Base-by-base conservation (phyloP, 805 yeast genomes). In the Clavispora vitiphila region DNA sequence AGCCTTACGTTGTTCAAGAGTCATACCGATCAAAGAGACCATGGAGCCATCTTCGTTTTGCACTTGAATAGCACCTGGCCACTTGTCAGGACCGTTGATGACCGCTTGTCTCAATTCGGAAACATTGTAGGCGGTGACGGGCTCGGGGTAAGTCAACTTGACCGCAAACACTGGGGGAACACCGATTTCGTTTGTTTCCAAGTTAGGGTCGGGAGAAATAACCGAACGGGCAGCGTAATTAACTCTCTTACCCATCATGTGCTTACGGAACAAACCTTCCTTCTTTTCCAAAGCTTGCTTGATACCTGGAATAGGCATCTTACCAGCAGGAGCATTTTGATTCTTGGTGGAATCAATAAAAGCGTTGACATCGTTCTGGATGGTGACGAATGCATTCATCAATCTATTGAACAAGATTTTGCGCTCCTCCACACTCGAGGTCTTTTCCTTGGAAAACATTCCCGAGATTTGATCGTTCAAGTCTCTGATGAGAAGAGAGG, bases 211-310 rank as follows among this genome's bases (percentile, higher is more conserved):
- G 5, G 98, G 98, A 6, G 98, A 90, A 67, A 93, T 93, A 56
- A 93, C 99, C 8, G 99, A 91, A 69, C 99, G 88, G 39, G 99
- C 99, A 40, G 98, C 96, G 59, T 87, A 91, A 64, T 93, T 95
- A 46, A 93, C 99, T 74, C 99, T 89, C 75, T 93, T 93, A 62
- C 99, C 99, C 99, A 93, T 93, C 99, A 93, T 93, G 61, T 93
- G 96, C 63, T 91, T 93, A 73, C 99, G 81, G 75, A 93, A 93
- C 50, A 91, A 74, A 62, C 99, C 99, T 68, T 93, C 99, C 64
- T 93, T 93, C 81, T 93, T 91, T 67, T 93, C 99, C 58, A 93
- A 74, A 9, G 96, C 95, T 72, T 93, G 99, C 63, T 93, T 93
- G 57, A 93, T 80, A 71, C 99, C 99, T 2, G 99, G 99, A 30